A percentile compares a stretch with the other conserved stretches of the same genome.
Conservation (phyloP, 2,329 filamentous ascomycete genomes). For the Raffaelea arxii region DNA sequence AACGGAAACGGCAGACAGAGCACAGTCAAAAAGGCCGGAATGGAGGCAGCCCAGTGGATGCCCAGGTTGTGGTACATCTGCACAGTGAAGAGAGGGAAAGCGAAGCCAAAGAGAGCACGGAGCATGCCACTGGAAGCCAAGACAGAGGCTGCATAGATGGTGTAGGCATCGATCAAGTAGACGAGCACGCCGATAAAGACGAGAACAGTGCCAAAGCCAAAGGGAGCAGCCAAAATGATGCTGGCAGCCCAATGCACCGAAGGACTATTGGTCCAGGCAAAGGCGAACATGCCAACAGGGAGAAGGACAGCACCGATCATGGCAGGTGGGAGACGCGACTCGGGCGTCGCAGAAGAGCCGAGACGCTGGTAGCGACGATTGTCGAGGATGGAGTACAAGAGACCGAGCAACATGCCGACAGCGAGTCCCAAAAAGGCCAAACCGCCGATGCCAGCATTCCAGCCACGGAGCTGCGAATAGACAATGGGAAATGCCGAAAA, state of each 20-base stretch:
- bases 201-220: conserved; percentile 38
- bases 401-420: conserved; percentile 51
- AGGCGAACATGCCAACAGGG: conserved; percentile 59
- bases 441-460: conserved; percentile 47
- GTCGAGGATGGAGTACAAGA: conserved; percentile 40
- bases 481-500: conserved; percentile 53
- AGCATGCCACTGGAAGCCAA: background rate
- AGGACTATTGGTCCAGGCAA: conserved; percentile 54
- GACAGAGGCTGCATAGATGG: background rate
- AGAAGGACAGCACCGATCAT: conserved; percentile 53
- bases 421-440: conserved; percentile 56
- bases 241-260: conserved; percentile 20
- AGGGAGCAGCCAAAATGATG: conserved; percentile 25
- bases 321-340: conserved; percentile 52
- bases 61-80: background rate
- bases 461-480: conserved; percentile 47
- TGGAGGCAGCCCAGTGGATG: background rate
- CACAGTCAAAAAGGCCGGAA: background rate
- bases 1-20: background rate
- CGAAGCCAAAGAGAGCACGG: background rate
- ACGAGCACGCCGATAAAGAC: conserved; percentile 55
- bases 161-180: conserved; percentile 54
- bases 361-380: conserved; percentile 42
- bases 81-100: background rate
- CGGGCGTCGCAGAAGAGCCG: background rate